Conservation (phyloP, 202 grass and related monocot species). For the Zoysia matrella region DNA sequence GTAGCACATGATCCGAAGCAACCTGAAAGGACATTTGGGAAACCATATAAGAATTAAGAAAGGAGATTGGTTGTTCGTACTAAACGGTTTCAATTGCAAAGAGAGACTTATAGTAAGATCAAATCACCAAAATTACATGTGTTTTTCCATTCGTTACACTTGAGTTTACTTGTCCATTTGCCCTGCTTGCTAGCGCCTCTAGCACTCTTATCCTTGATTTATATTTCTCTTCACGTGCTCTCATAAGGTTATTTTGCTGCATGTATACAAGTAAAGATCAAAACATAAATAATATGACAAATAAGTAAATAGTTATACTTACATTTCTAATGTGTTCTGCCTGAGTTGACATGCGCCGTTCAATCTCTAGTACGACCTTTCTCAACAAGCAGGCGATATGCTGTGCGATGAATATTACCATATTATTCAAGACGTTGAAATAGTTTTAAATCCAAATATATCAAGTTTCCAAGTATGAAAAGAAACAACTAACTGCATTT, state of each 20-base stretch:
- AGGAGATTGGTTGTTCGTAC: constrained; percentile 21
- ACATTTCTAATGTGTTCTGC: constrained; percentile 97
- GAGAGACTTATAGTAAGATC: constrained; percentile 29
- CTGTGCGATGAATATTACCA: constrained; percentile 40
- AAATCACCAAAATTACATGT: constrained; percentile 38
- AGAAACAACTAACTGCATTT: constrained; percentile 75
- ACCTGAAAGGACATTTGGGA: constrained; percentile 46
- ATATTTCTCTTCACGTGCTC: constrained; percentile 95
- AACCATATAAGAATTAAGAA: neutral
- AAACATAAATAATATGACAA: constrained; percentile 36
- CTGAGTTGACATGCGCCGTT: constrained; percentile 84
- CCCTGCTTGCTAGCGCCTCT: constrained; percentile 73
- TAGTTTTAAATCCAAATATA: constrained; percentile 26
- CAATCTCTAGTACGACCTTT: constrained; percentile 87
- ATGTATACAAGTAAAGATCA: constrained; percentile 35
- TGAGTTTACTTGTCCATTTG: constrained; percentile 47
- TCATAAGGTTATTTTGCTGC: constrained; percentile 93
- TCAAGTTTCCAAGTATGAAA: constrained; percentile 44
- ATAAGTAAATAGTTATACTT: constrained; percentile 39
- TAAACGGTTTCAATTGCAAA: constrained; percentile 15
- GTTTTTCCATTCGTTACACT: constrained; percentile 45
- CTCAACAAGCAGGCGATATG: constrained; percentile 76
- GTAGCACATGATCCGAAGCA: constrained; percentile 36
- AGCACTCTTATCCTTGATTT: constrained; percentile 89
- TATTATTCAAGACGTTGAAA: constrained; percentile 38